A percentile compares a stretch with the other conserved stretches of the same genome.
phyloP scores from a whole-genome alignment of 75 land plant species.

The Larix kaempferi region DNA sequence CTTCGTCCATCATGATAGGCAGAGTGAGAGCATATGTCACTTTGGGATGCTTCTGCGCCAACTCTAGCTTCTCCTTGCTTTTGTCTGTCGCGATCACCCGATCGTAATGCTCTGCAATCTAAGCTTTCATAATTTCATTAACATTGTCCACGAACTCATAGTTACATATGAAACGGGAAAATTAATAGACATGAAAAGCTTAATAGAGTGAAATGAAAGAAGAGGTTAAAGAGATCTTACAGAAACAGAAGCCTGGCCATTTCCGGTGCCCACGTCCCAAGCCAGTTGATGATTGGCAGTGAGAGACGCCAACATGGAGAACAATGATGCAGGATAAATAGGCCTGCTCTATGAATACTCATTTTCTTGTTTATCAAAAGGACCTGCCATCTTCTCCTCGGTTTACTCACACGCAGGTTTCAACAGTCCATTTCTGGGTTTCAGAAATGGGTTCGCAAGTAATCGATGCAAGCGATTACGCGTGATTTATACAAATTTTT shows the following conservation, averaged over 20 bases:
- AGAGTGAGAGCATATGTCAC: conserved; percentile 34
- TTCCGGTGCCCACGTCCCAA: conserved; percentile 62
- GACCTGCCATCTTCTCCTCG: conserved; percentile 28
- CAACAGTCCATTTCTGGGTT: too few relatives aligned
- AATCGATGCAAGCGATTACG: too few relatives aligned
- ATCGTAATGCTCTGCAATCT: conserved; percentile 35
- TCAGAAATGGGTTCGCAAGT: too few relatives aligned
- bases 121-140: not conserved
- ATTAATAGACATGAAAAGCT: too few relatives aligned
- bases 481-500: too few relatives aligned
- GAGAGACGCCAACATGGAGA: conserved; percentile 31
- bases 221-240: not conserved
- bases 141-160: not conserved
- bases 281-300: conserved; percentile 21
- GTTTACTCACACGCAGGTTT: not conserved
- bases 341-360: conserved; percentile 34
- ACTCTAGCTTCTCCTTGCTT: conserved; percentile 32
- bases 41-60: conserved; percentile 28
- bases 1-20: conserved; percentile 15
- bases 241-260: conserved; percentile 34
- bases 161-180: conserved; percentile 19
- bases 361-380: conserved; percentile 42
- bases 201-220: not conserved
- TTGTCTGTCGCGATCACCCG: conserved; percentile 51
- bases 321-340: conserved; percentile 31